Evolutionary conservation across 306 rosid genomes (phyloP), one percentile per base, ranked within the genome.

Genomic region (Casuarina equisetifolia): DNA sequence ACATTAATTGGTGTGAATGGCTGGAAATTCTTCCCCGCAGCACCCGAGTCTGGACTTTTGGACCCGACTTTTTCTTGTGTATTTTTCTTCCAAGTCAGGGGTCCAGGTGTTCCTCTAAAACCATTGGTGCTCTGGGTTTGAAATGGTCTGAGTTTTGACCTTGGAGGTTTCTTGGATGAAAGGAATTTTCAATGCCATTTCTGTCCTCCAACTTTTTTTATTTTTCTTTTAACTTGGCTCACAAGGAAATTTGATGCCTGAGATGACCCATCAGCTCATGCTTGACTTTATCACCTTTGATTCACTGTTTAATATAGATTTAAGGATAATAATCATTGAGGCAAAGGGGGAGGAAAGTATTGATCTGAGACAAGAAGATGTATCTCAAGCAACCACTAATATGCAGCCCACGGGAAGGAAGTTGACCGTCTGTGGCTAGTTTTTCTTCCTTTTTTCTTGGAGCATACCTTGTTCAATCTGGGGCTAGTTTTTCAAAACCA

Each of bases 41-140:
- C 57, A 53, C 2, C 25, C 17, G 17, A 32, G 74, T 40, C 39
- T 35, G 39, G 82, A 67, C 40, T 59, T 13, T 54, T 32, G 44
- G 73, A 40, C 66, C 74, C 70, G 25, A 32, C 17, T 8, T 13
- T 9, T 49, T 9, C 71, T 36, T 9, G 10, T 62, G 50, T 42
- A 63, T 45, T 70, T 57, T 51, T 59, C 67, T 49, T 66, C 72
- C 19, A 15, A 42, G 83, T 79, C 75, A 83, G 70, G 66, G 54
- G 73, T 75, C 70, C 62, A 70, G 74, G 7, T n/a, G 16, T 15
- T 36, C 2, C 12, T 2, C 17, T 2, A 6, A 16, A 16, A 64
- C 17, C 11, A 39, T 64, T 64, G 48, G 48, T 19, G 25, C 25
- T 40, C 40, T 40, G 48, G 25, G 2, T 64, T 64, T 64, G 70